These are phyloP conservation scores for Cairneyella variabilis DNA, from an alignment of 495 filamentous ascomycete species.

Conservation along the genomic window DNA sequence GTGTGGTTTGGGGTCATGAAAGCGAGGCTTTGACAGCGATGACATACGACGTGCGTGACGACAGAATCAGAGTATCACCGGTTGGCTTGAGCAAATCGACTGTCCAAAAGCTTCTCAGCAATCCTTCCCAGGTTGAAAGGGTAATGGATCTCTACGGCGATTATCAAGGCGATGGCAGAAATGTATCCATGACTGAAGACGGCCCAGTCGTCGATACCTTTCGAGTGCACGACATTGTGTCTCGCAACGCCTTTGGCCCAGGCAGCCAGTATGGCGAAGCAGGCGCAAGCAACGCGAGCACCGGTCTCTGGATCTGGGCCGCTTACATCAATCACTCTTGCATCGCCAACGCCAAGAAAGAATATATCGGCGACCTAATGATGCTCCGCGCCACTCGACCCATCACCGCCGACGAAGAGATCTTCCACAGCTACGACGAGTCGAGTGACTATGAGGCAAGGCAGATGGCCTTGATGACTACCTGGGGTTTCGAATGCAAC, in stretches of 20 bases:
- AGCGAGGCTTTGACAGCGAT: conserved; percentile 27
- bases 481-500: conserved; percentile 48
- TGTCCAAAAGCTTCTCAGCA: conserved; percentile 43
- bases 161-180: conserved; percentile 20
- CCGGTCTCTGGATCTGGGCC: conserved; percentile 49
- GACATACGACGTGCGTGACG: conserved; percentile 21
- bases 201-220: conserved; percentile 32
- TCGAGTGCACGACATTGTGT: conserved; percentile 34
- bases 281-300: conserved; percentile 26
- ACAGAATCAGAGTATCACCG: conserved; percentile 32
- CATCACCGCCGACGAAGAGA: conserved; percentile 44
- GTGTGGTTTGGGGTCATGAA: conserved; percentile 27
- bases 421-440: conserved; percentile 33
- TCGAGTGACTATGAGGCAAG: conserved; percentile 24
- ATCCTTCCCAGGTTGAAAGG: conserved; percentile 38
- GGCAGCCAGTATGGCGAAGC: conserved; percentile 22
- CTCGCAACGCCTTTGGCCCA: conserved; percentile 34
- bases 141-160: conserved; percentile 45
- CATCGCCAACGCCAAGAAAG: conserved; percentile 36
- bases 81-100: conserved; percentile 35
- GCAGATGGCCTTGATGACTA: conserved; percentile 19
- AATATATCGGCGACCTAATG: conserved; percentile 58
- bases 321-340: conserved; percentile 57
- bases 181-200: conserved; percentile 35
- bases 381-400: conserved; percentile 47